A percentile compares a stretch with the other conserved stretches of the same genome.
Evolutionary conservation across 2,329 filamentous ascomycete genomes (phyloP).

Genomic region (Meredithiella fracta): DNA sequence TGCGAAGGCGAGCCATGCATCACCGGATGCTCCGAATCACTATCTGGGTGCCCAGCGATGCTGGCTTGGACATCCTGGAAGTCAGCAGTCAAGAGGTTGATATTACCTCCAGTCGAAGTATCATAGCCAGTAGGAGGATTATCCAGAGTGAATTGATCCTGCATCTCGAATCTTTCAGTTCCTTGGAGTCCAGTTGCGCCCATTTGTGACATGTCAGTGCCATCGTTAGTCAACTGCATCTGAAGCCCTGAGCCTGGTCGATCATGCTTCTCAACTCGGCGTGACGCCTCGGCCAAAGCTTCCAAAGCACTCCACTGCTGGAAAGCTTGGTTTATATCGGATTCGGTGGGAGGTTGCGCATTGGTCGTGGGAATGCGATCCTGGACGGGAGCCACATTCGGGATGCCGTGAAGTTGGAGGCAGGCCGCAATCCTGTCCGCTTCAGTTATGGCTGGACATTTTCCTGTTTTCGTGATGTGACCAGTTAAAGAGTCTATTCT

Average conservation of each 20-base stretch:
- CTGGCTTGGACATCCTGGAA: slow-evolving; percentile 5
- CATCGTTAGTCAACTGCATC: slow-evolving; percentile 16
- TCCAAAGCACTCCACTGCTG: slow-evolving; percentile 67
- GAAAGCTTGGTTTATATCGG: slow-evolving; percentile 22
- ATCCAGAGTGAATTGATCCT: slow-evolving; percentile 43
- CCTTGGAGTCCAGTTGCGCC: slow-evolving; percentile 9
- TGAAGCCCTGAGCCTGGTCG: slow-evolving; percentile 18
- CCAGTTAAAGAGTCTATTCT: slow-evolving; percentile 66
- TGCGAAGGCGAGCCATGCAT: not conserved
- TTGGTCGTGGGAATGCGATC: slow-evolving; percentile 6
- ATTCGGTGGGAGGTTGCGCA: slow-evolving; percentile 7
- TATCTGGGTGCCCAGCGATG: not conserved
- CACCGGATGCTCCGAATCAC: not conserved
- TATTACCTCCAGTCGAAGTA: slow-evolving; percentile 17
- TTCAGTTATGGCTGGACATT: slow-evolving; percentile 63
- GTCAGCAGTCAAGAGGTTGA: slow-evolving; percentile 9
- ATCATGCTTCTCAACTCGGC: slow-evolving; percentile 52
- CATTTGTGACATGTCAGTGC: slow-evolving; percentile 8
- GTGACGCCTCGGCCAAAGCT: slow-evolving; percentile 74
- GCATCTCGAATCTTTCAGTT: slow-evolving; percentile 32
- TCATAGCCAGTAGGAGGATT: slow-evolving; percentile 37
- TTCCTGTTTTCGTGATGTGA: slow-evolving; percentile 56
- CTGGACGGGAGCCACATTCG: slow-evolving; percentile 22
- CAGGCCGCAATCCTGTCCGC: slow-evolving; percentile 61
- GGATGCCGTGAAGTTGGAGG: slow-evolving; percentile 54